Base-by-base conservation (phyloP, 306 rosid genomes). In the Luffa acutangula region DNA sequence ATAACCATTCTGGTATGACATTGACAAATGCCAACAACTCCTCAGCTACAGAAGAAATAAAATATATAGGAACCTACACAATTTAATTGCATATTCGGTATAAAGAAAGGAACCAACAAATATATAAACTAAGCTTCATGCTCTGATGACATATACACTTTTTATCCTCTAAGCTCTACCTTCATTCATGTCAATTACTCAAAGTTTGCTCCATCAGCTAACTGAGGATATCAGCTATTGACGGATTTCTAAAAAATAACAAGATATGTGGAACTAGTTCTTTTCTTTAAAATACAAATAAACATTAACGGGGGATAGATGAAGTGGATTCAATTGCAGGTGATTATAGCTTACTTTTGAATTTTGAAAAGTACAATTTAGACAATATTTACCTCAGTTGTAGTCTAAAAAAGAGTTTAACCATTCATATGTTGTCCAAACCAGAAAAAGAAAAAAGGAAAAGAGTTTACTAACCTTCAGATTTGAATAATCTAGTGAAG, bases 1-100 rank as follows among this genome's bases (percentile, higher is more conserved):
- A 87, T 80, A 94, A 87, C 98, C 96, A 94, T 79, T 94, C 98
- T 21, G 98, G 96, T 79, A 92, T 87, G 78, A 86, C 79, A 83
- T 90, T 89, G 76, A 89, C 88, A 77, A 86, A 87, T 74, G 94
- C 88, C 81, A 94, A 83, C 81, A 94, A 85, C 77, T 92, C 93
- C 86, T 94, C 91, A n/a, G 93, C 92, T 64, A 89, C 87, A 21
- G 92, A 94, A 75, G 97, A 94, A 77, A 94, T 86, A 21, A 94
- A 83, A 86, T 86, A 94, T 82, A 94, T 82, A 48, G 98, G 97
- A 80, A 94, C 93, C 98, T 94, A 82, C 79, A 88, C 79, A 81
- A 59, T 25, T 46, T 45, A 45, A 31, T 73, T 13, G 58, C 77
- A 46, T 13, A 73, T 14, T 69, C 6, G 31, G 46, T 48, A 58